Conservation (phyloP, 306 rosid species). For the Heteromeles arbutifolia region DNA sequence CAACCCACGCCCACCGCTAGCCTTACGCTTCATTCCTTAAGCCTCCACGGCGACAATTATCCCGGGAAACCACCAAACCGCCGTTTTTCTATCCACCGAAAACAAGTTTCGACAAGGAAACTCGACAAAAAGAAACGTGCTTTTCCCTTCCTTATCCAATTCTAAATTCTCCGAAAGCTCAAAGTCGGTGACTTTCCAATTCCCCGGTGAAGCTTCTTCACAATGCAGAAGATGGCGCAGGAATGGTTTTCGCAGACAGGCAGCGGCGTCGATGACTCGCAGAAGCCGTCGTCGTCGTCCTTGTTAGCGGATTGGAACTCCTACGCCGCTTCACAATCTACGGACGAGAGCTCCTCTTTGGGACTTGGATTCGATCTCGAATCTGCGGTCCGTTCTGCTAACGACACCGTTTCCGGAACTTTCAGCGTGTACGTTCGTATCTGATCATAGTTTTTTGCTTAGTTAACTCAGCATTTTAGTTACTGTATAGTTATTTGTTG, state of each 20-base stretch:
- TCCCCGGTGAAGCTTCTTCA: not conserved
- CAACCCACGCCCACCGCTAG: too few species aligned
- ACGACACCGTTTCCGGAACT: constrained; percentile 77
- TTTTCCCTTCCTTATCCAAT: not conserved
- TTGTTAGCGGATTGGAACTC: constrained; percentile 79
- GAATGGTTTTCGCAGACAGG: constrained; percentile 64
- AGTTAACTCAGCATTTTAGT: not conserved
- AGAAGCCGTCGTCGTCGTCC: constrained; percentile 45
- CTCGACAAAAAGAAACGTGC: not conserved
- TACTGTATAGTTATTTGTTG: not conserved
- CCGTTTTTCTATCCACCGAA: not conserved
- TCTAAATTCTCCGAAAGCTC: not conserved
- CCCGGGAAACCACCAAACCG: not conserved
- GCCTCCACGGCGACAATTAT: not conserved
- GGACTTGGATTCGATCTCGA: constrained; percentile 73
- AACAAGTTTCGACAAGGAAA: constrained; percentile 3
- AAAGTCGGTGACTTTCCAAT: not conserved
- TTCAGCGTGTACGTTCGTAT: constrained; percentile 60
- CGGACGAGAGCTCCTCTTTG: constrained; percentile 35
- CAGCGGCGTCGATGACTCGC: constrained; percentile 30
- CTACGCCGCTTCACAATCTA: constrained; percentile 53
- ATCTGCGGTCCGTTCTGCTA: constrained; percentile 86
- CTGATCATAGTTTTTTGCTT: not conserved
- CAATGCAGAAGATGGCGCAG: constrained; percentile 79
- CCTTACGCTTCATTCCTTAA: not conserved